These are phyloP conservation scores for Pichia eremophila DNA, from an alignment of 805 yeast genomes.

Conservation along the genomic window DNA sequence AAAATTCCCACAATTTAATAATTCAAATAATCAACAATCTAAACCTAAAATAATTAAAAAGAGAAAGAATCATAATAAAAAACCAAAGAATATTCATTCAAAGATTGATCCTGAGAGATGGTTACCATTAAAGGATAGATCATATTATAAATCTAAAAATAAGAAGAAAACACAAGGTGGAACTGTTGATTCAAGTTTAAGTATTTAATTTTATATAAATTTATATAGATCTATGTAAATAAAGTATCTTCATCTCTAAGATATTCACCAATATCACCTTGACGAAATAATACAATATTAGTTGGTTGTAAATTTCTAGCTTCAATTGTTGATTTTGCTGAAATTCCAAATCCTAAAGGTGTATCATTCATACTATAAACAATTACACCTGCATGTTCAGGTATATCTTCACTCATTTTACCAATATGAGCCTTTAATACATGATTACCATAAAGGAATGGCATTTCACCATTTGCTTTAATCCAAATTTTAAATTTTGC, in stretches of 20 bases:
- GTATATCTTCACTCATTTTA: slow-evolving; percentile 92
- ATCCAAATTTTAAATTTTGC: slow-evolving; percentile 96
- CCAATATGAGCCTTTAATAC: slow-evolving; percentile 95
- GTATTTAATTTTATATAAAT: not conserved
- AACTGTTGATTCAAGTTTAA: slow-evolving; percentile 27
- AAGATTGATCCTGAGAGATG: slow-evolving; percentile 71
- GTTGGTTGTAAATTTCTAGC: slow-evolving; percentile 86
- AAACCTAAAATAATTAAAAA: not conserved
- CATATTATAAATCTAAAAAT: slow-evolving; percentile 72
- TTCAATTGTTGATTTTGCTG: slow-evolving; percentile 86
- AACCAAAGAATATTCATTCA: slow-evolving; percentile 18
- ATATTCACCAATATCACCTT: slow-evolving; percentile 95
- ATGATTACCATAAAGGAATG: slow-evolving; percentile 92
- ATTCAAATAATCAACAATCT: slow-evolving; percentile 8
- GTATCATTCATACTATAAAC: slow-evolving; percentile 86
- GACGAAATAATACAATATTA: slow-evolving; percentile 91
- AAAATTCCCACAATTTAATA: slow-evolving; percentile 8
- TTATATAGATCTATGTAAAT: slow-evolving; percentile 48
- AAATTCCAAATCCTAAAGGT: slow-evolving; percentile 92
- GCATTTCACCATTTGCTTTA: slow-evolving; percentile 97
- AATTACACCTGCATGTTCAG: slow-evolving; percentile 94
- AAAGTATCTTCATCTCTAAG: slow-evolving; percentile 95
- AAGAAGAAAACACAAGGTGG: slow-evolving; percentile 64
- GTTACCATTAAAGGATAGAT: slow-evolving; percentile 82
- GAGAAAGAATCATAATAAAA: not conserved